A percentile compares a stretch with the other conserved stretches of the same genome.
phyloP scores from a whole-genome alignment of 2,329 filamentous ascomycete genomes.

The Arthrobotrys megalospora region DNA sequence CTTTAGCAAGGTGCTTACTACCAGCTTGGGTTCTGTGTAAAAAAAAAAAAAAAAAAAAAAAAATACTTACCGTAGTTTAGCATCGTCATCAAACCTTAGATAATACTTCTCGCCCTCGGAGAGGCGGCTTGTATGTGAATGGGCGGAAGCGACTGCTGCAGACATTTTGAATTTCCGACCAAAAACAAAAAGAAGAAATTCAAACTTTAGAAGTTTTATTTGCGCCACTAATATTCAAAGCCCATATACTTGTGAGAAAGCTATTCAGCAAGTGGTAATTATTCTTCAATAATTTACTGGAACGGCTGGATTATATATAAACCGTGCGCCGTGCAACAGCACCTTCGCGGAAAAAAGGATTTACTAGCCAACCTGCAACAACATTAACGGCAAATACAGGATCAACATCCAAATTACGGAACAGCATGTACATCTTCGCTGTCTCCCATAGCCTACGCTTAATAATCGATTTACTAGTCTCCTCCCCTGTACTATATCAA shows the following conservation, averaged over 20 bases:
- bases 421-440: background rate
- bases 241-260: no score
- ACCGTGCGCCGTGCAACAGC: no score
- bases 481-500: background rate
- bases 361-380: no score
- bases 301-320: no score
- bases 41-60: background rate
- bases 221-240: no score
- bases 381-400: slow-evolving; percentile 2
- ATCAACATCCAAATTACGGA: slow-evolving; percentile 30
- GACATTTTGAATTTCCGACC: no score
- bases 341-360: no score
- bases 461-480: background rate
- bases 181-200: no score
- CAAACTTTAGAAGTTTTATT: no score
- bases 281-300: no score
- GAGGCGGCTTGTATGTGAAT: background rate
- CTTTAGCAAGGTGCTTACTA: background rate
- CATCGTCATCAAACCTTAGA: slow-evolving; percentile 37
- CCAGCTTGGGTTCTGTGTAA: background rate
- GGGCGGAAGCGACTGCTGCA: background rate
- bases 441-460: background rate
- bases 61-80: slow-evolving; percentile 21
- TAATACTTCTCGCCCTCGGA: slow-evolving; percentile 23
- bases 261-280: no score